Percentiles rank a stretch among this genome's conserved stretches.
These are phyloP conservation scores for Brettanomyces sp. DNA, from an alignment of 805 yeast species.

Conservation along the genomic window DNA sequence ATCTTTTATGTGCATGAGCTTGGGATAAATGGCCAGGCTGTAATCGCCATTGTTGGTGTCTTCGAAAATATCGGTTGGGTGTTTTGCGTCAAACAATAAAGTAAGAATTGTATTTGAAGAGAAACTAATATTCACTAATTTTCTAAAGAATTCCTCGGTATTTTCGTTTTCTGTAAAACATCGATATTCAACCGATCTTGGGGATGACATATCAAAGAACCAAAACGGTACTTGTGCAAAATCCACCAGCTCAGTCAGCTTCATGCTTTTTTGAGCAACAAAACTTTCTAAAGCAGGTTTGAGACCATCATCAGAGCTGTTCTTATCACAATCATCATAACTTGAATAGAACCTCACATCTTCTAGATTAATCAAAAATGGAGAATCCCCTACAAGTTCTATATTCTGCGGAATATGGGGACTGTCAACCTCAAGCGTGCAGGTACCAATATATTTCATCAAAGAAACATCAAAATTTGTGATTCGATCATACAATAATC, in stretches of 20 bases:
- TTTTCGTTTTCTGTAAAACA: background rate
- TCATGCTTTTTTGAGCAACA: background rate
- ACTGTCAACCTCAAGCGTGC: no score
- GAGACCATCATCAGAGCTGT: no score
- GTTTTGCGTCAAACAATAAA: background rate
- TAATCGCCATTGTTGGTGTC: background rate
- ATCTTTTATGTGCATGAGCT: no score
- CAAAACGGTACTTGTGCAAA: background rate
- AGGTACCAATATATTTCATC: no score
- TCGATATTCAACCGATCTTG: background rate
- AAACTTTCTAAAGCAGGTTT: no score
- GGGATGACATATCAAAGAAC: background rate
- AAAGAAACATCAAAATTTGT: no score
- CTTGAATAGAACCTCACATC: no score
- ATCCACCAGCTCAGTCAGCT: background rate
- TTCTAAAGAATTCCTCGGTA: background rate
- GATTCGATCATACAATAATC: no score
- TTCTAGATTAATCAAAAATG: no score
- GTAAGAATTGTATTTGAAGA: background rate
- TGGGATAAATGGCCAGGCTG: no score
- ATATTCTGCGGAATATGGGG: background rate
- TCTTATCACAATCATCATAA: no score
- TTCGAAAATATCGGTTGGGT: background rate
- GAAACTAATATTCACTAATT: background rate
- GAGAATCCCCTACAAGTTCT: background rate